Base-by-base conservation (phyloP, 306 rosid genomes). In the Acmispon strigosus region DNA sequence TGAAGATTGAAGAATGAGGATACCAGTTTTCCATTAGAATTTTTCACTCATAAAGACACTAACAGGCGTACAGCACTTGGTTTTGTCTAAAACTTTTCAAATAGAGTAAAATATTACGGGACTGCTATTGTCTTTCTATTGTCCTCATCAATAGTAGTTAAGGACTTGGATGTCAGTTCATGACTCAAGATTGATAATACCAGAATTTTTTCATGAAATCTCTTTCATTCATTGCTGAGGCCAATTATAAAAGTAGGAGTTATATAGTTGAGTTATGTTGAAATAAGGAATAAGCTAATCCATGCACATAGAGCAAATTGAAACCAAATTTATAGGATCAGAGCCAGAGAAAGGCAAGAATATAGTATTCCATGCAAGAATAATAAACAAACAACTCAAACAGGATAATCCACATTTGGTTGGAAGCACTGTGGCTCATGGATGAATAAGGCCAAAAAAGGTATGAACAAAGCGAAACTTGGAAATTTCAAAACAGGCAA, bases 31-130 rank as follows among this genome's bases (percentile, higher is more conserved):
- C 57, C 56, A 8, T 11, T 39, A 9, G 41, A 32, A 32, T 47
- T n/a, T 63, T 63, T 72, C 58, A 51, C 51, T 81, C 67, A 16
- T 39, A 52, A 17, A 36, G 58, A 34, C 76, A 34, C 76, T 17
- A 62, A 62, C 61, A 34, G 14, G 58, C 51, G 32, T 42, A 52
- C 69, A 24, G 67, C 57, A 42, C n/a, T 62, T 66, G 75, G 57
- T 71, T 51, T 56, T 59, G 52, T 48, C 56, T 64, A 22, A 55
- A 44, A 41, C 17, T 22, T 55, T 14, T 45, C 49, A 24, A 69
- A 4, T 39, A 41, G 57, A 34, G 72, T 74, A 39, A 69, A 58
- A 44, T 64, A 20, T 50, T 56, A 42, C n/a, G 62, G 49, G 43
- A 34, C 42, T 65, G 24, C 60, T 51, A 36, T 19, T 20, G 66